Percentiles rank a stretch among this genome's conserved stretches.
Conservation (phyloP, 495 filamentous ascomycete species). For the Glutinoglossum americanum region DNA sequence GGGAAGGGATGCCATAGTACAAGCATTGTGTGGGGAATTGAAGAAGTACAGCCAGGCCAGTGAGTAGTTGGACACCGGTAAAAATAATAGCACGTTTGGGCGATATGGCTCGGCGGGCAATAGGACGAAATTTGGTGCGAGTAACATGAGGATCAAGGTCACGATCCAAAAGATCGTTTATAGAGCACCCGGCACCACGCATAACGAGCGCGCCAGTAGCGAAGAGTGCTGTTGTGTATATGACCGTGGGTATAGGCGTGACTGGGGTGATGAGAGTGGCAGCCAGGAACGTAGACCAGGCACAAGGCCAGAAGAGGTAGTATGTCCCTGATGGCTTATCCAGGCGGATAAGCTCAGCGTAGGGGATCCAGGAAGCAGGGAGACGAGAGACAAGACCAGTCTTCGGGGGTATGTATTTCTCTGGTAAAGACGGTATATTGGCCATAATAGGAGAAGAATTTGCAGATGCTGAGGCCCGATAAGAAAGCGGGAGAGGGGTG, state of each 20-base stretch:
- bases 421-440: constrained; percentile 9
- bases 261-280: constrained; percentile 38
- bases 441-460: not conserved
- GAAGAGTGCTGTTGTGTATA: constrained; percentile 55
- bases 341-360: constrained; percentile 78
- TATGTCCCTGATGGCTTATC: constrained; percentile 91
- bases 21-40: constrained; percentile 74
- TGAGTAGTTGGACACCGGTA: constrained; percentile 57
- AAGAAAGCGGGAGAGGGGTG: not conserved
- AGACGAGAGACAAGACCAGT: constrained; percentile 59
- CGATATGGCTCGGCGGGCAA: constrained; percentile 66
- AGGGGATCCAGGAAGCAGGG: constrained; percentile 60
- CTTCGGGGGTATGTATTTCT: constrained; percentile 40
- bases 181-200: constrained; percentile 93
- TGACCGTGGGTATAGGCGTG: constrained; percentile 30
- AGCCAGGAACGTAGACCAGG: constrained; percentile 62
- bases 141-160: constrained; percentile 81
- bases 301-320: constrained; percentile 88
- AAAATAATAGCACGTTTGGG: constrained; percentile 58
- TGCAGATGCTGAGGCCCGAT: not conserved
- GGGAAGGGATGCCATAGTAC: constrained; percentile 67
- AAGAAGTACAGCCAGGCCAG: constrained; percentile 61
- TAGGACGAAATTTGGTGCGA: constrained; percentile 69
- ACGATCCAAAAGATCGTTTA: constrained; percentile 95
- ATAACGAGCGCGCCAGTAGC: constrained; percentile 77